These are phyloP conservation scores for Boletales sp. DNA, from an alignment of 768 basidiomycete genomes.

Conservation along the genomic window DNA sequence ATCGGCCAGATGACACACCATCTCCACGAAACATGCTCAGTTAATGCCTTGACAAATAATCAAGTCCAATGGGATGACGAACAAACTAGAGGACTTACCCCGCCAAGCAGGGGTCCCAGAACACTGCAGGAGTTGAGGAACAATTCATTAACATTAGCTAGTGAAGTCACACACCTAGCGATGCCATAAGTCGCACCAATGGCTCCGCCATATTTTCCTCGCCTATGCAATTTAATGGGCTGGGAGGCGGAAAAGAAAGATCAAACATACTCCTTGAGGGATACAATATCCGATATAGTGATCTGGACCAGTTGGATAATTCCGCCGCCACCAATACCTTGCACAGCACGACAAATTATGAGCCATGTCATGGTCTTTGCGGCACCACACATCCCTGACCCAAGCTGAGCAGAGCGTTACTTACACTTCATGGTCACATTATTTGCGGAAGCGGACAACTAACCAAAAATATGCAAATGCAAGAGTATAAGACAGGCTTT, in stretches of 20 bases:
- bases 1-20: slow-evolving; percentile 27
- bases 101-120: slow-evolving; percentile 42
- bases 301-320: slow-evolving; percentile 36
- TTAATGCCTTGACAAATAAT: slow-evolving; percentile 23
- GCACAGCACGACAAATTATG: slow-evolving; percentile 37
- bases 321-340: slow-evolving; percentile 43
- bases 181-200: slow-evolving; percentile 41
- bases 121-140: slow-evolving; percentile 24
- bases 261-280: slow-evolving; percentile 28
- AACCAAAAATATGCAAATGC: slow-evolving; percentile 37
- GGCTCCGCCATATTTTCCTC: slow-evolving; percentile 38
- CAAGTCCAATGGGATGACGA: not conserved
- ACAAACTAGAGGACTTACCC: slow-evolving; percentile 19
- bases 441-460: slow-evolving; percentile 2
- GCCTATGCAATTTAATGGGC: slow-evolving; percentile 15
- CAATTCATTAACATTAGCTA: not conserved
- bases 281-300: slow-evolving; percentile 38
- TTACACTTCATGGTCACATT: not conserved
- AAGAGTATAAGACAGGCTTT: slow-evolving; percentile 35
- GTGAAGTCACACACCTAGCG: slow-evolving; percentile 24
- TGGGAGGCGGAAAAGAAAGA: not conserved
- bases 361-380: slow-evolving; percentile 43
- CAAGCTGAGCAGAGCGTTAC: slow-evolving; percentile 20
- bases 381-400: slow-evolving; percentile 42
- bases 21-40: slow-evolving; percentile 37